Percentiles rank a stretch among this genome's conserved stretches.
Conservation (phyloP, 176 grass and related monocot species). For the Cocos nucifera region DNA sequence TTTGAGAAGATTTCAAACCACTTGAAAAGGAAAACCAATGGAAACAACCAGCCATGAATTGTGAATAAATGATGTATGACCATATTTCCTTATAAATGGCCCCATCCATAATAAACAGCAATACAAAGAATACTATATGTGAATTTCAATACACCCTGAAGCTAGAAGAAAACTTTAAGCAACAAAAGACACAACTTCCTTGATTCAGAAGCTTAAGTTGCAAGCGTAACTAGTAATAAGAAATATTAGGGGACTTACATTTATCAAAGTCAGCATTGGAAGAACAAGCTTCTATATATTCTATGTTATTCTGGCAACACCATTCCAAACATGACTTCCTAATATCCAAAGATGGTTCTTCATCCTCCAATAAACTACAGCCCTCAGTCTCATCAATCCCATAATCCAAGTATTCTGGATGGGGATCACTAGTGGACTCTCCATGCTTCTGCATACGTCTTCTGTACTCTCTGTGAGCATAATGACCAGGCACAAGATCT, state of each 20-base stretch:
- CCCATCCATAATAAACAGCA: too few species aligned
- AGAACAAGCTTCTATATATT: slow-evolving; percentile 89
- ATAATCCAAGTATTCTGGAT: slow-evolving; percentile 70
- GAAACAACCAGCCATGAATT: too few species aligned
- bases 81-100: too few species aligned
- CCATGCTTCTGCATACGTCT: slow-evolving; percentile 45
- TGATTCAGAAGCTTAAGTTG: too few species aligned
- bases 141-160: background rate
- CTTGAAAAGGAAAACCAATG: too few species aligned
- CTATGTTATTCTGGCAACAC: slow-evolving; percentile 75
- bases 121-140: background rate
- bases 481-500: slow-evolving; percentile 73
- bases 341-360: slow-evolving; percentile 53
- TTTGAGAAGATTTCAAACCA: too few species aligned
- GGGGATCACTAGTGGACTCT: slow-evolving; percentile 51
- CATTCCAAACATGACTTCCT: slow-evolving; percentile 48
- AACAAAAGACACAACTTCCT: background rate
- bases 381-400: slow-evolving; percentile 77
- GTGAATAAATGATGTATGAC: too few species aligned
- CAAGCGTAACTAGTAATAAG: too few species aligned
- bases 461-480: slow-evolving; percentile 65
- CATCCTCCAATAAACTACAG: slow-evolving; percentile 61
- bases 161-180: background rate
- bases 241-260: slow-evolving; percentile 39
- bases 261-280: slow-evolving; percentile 83